phyloP scores from a whole-genome alignment of 768 basidiomycete genomes.

The Lepiota venenata region DNA sequence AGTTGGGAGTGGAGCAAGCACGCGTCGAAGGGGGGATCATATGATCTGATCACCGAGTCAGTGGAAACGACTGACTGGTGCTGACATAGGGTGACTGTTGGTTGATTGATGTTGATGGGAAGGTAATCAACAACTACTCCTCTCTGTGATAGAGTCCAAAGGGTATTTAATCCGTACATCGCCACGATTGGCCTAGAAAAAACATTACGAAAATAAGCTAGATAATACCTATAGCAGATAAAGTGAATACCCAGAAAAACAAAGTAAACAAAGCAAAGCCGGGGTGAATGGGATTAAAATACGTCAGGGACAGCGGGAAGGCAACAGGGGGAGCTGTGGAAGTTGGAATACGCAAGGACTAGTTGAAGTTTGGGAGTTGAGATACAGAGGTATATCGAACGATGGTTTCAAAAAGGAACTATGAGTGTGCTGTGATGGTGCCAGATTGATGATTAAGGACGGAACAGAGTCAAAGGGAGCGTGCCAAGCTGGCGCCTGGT shows the following conservation, averaged over 20 bases:
- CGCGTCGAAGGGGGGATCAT: background rate
- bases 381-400: slow-evolving; percentile 13
- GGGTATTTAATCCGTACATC: slow-evolving; percentile 6
- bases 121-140: background rate
- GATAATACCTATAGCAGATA: slow-evolving; percentile 11
- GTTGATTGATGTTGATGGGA: background rate
- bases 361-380: slow-evolving; percentile 1
- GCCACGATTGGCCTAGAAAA: background rate
- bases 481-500: slow-evolving; percentile 1
- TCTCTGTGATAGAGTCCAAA: slow-evolving; percentile 2
- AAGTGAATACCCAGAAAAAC: background rate
- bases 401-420: background rate
- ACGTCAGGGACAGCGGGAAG: background rate
- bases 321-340: background rate
- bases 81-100: too few relatives aligned
- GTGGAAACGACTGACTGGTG: too few relatives aligned
- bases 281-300: background rate
- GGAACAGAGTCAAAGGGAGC: background rate
- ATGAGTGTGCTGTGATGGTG: slow-evolving; percentile 3
- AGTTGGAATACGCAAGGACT: background rate
- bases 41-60: background rate
- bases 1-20: slow-evolving; percentile 1
- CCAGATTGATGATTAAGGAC: background rate
- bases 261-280: background rate
- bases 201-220: slow-evolving; percentile 11